Base-by-base conservation (phyloP, 495 filamentous ascomycete genomes). In the Symbiotaphrina buchneri region DNA sequence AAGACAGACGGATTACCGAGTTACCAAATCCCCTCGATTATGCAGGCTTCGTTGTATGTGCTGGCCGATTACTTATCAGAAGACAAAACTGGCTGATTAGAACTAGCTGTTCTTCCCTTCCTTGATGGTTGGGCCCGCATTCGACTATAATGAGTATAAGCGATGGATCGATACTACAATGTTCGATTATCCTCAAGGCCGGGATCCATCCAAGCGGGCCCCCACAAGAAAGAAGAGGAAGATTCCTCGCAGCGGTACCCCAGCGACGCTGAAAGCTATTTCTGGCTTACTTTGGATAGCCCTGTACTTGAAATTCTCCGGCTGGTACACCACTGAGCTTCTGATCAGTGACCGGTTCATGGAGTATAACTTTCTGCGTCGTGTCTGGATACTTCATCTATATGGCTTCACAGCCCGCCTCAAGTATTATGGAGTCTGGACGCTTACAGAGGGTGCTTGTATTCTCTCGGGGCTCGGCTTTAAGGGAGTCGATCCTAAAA, bases 341-440 rank as follows among this genome's bases (percentile, higher is more conserved):
- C 55, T 80, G 3, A 59, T 80, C 3, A 53, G 63, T 20, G 57
- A 74, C 30, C 39, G 51, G 0, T 91, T 64, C 44, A 50, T 74
- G 53, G 44, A 60, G 1, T 74, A 72, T 46, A 58, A 63, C 30
- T 69, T 95, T 46, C 40, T 73, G 17, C 61, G 66, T 29, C 68
- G 87, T 21, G 53, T 90, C 18, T 76, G 71, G 50, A 56, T 73
- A 36, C 53, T 94, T 13, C 66, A 94, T 44, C 76, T 87, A 68
- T 59, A 93, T 19, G 71, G 71, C 17, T 61, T 95, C 35, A 69
- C 75, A 3, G 61, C 74, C 4, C 73, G 87, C 13, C 61, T 71
- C 21, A 95, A 95, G 51, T 97, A 91, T 53, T 97, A 95, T 42
- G 87, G 84, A 23, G 83, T 87, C 1, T 97, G 87, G 87, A 66